Evolutionary conservation across 495 filamentous ascomycete species (phyloP), one percentile per base, ranked within the genome.

Genomic region (Penicillium subrubescens): DNA sequence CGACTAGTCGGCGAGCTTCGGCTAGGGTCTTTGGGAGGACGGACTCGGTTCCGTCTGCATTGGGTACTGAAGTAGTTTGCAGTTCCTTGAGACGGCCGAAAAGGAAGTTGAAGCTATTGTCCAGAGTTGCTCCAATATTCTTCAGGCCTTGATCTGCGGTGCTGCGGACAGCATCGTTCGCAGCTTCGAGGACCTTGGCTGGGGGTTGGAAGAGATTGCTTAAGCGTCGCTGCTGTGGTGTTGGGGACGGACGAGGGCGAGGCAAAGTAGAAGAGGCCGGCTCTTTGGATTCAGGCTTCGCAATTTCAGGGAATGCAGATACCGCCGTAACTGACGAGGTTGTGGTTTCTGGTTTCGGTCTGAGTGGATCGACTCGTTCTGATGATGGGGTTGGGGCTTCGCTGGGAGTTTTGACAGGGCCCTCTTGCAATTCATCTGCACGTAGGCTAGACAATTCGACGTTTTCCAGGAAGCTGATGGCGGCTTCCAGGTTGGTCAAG

Each of bases 401-500:
- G 62, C 79, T 83, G 17, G 75, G 73, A 10, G 81, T 68, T 68
- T 90, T 92, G 29, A 79, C 66, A 17, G 90, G 89, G 0, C 90
- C 90, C 65, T 85, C 79, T 34, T 79, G 80, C 15, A 82, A 71
- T 69, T 94, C 93, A 61, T 97, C 92, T n/a, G 90, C 90, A 59
- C 94, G 88, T 12, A 99, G 83, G 52, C 89, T 96, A 15, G 93
- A 91, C 10, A 99, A 85, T 73, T 99, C 95, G 31, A 99, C 94
- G 27, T 95, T 97, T 69, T 98, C 94, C n/a, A 99, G 81, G 71
- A 99, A 99, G 58, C 89, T 91, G 50, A 98, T 93, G 53, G 94
- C 89, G 7, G 95, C 95, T 78, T 99, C 95, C 12, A 98, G 88
- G 70, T 95, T 98, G 14, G 95, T 97, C 43, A 99, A 83, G 67